Evolutionary conservation across 1,284 basidiomycete genomes (phyloP).

Genomic region (Afroboletus lepidellus): DNA sequence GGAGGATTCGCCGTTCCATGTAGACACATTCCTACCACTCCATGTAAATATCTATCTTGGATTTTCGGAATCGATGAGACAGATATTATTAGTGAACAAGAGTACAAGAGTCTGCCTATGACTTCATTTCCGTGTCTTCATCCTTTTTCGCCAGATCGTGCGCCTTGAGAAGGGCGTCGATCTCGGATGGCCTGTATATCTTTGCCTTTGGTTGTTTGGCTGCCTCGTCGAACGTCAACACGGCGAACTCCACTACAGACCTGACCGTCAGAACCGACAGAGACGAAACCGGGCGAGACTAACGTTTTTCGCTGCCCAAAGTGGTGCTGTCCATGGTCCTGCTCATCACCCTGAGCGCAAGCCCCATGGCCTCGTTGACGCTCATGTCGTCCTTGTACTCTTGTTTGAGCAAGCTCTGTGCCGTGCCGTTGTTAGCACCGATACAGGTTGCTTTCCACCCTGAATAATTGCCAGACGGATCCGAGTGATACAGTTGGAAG

Average conservation of each 20-base stretch:
- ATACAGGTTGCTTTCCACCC: slow-evolving; percentile 99
- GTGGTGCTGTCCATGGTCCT: slow-evolving; percentile 99
- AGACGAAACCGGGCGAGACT: slow-evolving; percentile 34
- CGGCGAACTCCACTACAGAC: slow-evolving; percentile 88
- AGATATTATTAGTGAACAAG: neutral
- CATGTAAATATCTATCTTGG: neutral
- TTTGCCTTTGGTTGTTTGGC: slow-evolving; percentile 85
- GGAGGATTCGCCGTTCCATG: no score
- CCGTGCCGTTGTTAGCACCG: slow-evolving; percentile 94
- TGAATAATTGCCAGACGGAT: slow-evolving; percentile 97
- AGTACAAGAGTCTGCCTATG: slow-evolving; percentile 26
- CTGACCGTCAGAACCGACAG: neutral
- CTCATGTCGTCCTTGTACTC: slow-evolving; percentile 97
- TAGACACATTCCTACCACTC: neutral
- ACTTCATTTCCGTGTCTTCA: slow-evolving; percentile 71
- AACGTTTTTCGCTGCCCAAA: slow-evolving; percentile 91
- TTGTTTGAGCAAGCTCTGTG: slow-evolving; percentile 92
- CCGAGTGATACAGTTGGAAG: slow-evolving; percentile 98
- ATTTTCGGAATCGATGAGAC: neutral
- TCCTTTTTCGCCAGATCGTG: slow-evolving; percentile 89
- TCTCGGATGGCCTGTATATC: slow-evolving; percentile 90
- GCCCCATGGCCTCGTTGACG: slow-evolving; percentile 87
- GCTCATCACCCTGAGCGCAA: slow-evolving; percentile 94
- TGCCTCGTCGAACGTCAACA: slow-evolving; percentile 79
- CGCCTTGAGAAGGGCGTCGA: slow-evolving; percentile 81